phyloP scores from a whole-genome alignment of 1,139 yeast genomes.

The Taphrina wiesneri region DNA sequence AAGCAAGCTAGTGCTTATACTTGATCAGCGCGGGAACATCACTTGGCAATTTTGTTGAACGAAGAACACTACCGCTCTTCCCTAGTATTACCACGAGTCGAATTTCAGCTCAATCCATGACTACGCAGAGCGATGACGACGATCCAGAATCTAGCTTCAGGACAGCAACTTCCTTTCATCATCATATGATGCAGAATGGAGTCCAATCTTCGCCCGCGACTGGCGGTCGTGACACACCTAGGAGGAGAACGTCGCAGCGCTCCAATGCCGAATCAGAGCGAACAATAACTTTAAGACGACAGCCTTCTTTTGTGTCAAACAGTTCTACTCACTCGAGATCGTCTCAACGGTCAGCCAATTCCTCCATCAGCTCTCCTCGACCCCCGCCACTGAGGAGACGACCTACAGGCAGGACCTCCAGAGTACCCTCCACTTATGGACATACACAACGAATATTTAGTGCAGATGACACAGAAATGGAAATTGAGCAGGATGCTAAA shows the following conservation, averaged over 20 bases:
- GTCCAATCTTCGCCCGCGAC: background rate
- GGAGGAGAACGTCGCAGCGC: conserved; percentile 2
- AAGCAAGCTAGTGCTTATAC: background rate
- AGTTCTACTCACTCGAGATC: conserved; percentile 3
- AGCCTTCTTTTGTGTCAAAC: conserved; percentile 1
- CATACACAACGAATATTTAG: conserved; percentile 27
- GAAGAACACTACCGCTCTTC: too few relatives aligned
- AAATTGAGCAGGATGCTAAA: conserved; percentile 33
- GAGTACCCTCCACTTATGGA: background rate
- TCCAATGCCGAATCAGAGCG: conserved; percentile 12
- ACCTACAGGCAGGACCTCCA: conserved; percentile 12
- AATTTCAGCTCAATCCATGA: too few relatives aligned
- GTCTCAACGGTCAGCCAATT: background rate
- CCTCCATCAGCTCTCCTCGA: background rate
- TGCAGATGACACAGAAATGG: conserved; percentile 35
- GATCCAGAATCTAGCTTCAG: conserved; percentile 16
- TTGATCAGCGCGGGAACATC: too few relatives aligned
- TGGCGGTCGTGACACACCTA: background rate
- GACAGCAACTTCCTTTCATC: conserved; percentile 27
- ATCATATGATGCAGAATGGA: background rate
- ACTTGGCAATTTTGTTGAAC: too few relatives aligned
- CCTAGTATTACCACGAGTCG: too few relatives aligned
- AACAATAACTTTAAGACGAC: background rate
- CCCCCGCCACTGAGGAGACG: conserved; percentile 14
- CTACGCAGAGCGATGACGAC: background rate